Evolutionary conservation across 192 early-diverging fungal genomes (phyloP).

Genomic region (Coemansia erecta): DNA sequence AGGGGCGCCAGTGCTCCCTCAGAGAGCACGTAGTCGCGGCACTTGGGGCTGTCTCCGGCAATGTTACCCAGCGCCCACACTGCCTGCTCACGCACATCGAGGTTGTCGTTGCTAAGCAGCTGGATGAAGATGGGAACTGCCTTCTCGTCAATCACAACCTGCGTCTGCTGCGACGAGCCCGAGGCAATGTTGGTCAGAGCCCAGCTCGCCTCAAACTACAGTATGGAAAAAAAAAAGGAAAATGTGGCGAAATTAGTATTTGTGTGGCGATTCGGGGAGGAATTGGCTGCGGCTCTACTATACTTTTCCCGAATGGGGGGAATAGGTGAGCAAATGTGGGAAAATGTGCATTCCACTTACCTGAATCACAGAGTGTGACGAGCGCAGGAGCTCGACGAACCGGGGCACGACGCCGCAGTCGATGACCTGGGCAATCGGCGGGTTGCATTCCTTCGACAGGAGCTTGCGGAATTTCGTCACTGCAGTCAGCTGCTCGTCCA

Average conservation of each 20-base stretch:
- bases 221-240: constrained; percentile 15
- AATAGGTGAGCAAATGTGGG: neutral
- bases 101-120: constrained; percentile 75
- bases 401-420: constrained; percentile 86
- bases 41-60: constrained; percentile 91
- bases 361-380: constrained; percentile 81
- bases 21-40: constrained; percentile 86
- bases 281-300: neutral
- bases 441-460: constrained; percentile 90
- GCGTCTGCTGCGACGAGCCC: constrained; percentile 89
- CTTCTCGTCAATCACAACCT: constrained; percentile 88
- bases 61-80: constrained; percentile 99
- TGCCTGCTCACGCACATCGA: constrained; percentile 95
- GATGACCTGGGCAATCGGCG: constrained; percentile 97
- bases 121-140: constrained; percentile 92
- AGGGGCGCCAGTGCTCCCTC: constrained; percentile 85
- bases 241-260: constrained; percentile 4
- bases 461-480: constrained; percentile 92
- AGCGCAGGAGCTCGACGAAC: constrained; percentile 92
- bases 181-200: constrained; percentile 99
- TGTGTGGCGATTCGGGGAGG: neutral
- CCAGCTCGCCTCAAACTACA: constrained; percentile 97
- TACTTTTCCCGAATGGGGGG: no score
- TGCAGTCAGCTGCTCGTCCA: constrained; percentile 75
- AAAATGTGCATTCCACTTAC: constrained; percentile 55